Percentiles rank a stretch among this genome's conserved stretches.
Conservation (phyloP, 2,329 filamentous ascomycete genomes). For the Fusarium mundagurra region DNA sequence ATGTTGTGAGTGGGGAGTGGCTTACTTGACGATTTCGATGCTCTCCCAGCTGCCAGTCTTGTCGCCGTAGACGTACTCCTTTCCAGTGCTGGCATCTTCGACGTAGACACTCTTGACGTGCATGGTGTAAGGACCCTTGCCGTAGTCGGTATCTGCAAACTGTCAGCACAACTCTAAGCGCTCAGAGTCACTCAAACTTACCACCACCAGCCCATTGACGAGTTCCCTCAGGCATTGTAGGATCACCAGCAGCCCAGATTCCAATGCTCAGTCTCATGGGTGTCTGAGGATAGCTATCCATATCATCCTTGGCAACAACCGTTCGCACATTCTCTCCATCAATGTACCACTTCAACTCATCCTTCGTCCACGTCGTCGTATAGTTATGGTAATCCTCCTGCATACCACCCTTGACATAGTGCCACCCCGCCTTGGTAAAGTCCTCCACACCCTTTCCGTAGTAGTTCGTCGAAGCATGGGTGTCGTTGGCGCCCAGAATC, state of each 20-base stretch:
- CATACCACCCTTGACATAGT: constrained; percentile 62
- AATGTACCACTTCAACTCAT: constrained; percentile 73
- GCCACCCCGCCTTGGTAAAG: constrained; percentile 69
- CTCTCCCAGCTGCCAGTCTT: constrained; percentile 69
- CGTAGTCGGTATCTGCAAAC: constrained; percentile 66
- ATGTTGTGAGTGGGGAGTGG: constrained; percentile 1
- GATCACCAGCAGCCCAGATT: constrained; percentile 72
- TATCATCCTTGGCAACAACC: constrained; percentile 68
- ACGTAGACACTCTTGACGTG: constrained; percentile 69
- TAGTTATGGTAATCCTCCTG: constrained; percentile 77
- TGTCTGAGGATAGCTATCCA: constrained; percentile 77
- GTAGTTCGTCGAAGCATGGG: constrained; percentile 76
- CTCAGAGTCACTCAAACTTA: neutral
- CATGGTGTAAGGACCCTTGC: constrained; percentile 76
- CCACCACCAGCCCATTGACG: constrained; percentile 75
- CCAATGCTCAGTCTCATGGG: constrained; percentile 77
- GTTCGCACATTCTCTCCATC: constrained; percentile 74
- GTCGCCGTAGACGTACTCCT: constrained; percentile 73
- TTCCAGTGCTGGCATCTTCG: constrained; percentile 69
- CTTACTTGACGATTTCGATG: constrained; percentile 67
- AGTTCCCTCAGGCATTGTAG: constrained; percentile 63
- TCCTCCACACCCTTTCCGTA: constrained; percentile 79
- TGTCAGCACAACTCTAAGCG: neutral
- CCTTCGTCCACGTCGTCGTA: constrained; percentile 76
- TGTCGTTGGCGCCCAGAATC: constrained; percentile 74